Conservation (phyloP, 805 yeast species). For the Monosporozyma solicola region DNA sequence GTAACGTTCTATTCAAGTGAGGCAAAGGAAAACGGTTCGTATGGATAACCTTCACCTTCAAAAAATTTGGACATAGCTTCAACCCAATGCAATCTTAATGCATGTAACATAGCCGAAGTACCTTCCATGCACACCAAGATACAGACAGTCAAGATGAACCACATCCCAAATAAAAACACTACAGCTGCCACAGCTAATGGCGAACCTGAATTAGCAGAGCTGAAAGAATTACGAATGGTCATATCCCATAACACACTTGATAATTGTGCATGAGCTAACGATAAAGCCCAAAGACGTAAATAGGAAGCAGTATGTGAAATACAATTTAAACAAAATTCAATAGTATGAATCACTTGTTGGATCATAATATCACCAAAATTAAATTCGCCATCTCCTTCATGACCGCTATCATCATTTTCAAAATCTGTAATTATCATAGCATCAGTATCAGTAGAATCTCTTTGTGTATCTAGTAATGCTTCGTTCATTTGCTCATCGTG, state of each 20-base stretch:
- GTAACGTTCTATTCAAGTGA: background rate
- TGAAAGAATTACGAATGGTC: conserved; percentile 81
- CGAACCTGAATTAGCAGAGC: conserved; percentile 36
- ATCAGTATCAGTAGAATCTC: conserved; percentile 18
- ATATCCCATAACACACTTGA: conserved; percentile 93
- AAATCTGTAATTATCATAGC: conserved; percentile 39
- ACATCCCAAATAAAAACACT: conserved; percentile 79
- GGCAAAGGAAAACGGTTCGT: conserved; percentile 75
- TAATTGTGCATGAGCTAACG: conserved; percentile 93
- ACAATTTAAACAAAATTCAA: conserved; percentile 93
- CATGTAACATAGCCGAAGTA: conserved; percentile 97
- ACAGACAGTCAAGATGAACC: conserved; percentile 88
- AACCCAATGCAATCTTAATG: conserved; percentile 98
- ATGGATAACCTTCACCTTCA: conserved; percentile 91
- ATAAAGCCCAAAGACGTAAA: conserved; percentile 92
- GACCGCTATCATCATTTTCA: conserved; percentile 32
- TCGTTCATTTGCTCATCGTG: conserved; percentile 26
- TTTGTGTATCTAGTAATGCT: conserved; percentile 19
- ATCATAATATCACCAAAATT: conserved; percentile 91
- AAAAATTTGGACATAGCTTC: conserved; percentile 98
- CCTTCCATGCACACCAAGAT: conserved; percentile 97
- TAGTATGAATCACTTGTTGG: conserved; percentile 95
- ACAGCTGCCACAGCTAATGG: conserved; percentile 63
- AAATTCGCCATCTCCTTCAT: conserved; percentile 33
- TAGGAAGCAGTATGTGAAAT: conserved; percentile 98